Evolutionary conservation across 2,329 filamentous ascomycete species (phyloP), one percentile per base, ranked within the genome.

Genomic region (Colletotrichum sp.): DNA sequence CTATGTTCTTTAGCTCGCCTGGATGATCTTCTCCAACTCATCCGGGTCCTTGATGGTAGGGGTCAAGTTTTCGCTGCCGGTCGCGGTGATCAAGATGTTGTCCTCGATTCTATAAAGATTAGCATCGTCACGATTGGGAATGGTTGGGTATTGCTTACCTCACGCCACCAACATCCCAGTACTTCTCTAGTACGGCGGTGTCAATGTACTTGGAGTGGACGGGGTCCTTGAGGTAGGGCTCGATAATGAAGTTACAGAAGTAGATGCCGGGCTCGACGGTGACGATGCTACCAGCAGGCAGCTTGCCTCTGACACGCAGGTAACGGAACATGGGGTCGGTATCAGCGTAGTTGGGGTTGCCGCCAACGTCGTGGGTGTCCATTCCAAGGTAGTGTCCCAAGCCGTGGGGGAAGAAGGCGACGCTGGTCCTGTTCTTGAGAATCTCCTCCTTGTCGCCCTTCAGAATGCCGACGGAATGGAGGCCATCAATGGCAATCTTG

Each of bases 201-300:
- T 98, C 92, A 80, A 98, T 98, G 81, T 92, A 98, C 81, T 93
- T 92, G 70, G 91, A 90, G 81, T 96, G 92, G 64, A 91, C 90
- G 0, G 94, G 92, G 78, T 96, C 92, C 64, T 92, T 89, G 15
- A 98, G 88, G 82, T 94, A 97, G 0, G 95, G 95, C 60, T 93
- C 91, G 77, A 98, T 95, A 78, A 98, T 98, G 82, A 96, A 98
- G 24, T 92, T 91, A 85, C 95, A 98, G 84, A 98, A 98, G 86
- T 98, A 98, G 77, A 96, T 93, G 64, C 97, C 97, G 15, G 97
- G 97, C 87, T 99, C 97, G 52, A 99, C 96, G 0, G 97, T 99
- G 69, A 99, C 93, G 28, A 99, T 95, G 66, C 93, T 93, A 9
- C 77, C 94, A 1, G 92, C 93, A 0, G 95, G 95, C 64, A 98